Base-by-base conservation (phyloP, 2,329 filamentous ascomycete species). In the Fulvia fulva region DNA sequence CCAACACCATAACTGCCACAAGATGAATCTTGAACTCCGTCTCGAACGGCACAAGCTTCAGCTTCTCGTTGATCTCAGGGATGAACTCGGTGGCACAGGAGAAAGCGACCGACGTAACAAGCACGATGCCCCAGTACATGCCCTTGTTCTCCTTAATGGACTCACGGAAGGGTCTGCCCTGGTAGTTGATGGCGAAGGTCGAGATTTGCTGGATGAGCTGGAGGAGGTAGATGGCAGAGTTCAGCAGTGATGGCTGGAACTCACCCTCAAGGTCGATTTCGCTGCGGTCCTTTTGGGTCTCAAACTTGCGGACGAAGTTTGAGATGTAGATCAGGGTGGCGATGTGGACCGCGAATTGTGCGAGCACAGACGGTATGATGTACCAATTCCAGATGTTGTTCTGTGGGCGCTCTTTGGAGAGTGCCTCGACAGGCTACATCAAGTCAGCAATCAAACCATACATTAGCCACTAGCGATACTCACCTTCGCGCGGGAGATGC, bases 311-410 rank as follows among this genome's bases (percentile, higher is more conserved):
- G 59, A 96, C 96, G 68, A 90, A 91, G 62, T 87, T 86, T 23
- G 93, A 91, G 66, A 99, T 88, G 76, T 97, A 99, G 72, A 99
- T 92, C 50, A 99, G 80, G 0, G 94, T 97, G 44, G 81, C 87
- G 66, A 97, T 96, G 74, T 99, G 94, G 55, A 99, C 87, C 37
- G 93, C 93, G 71, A 99, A 99, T 76, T 99, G 94, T 53, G 92
- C 94, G 32, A 99, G 86, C 59, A 99, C 94, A 19, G 92, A 97
- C 45, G 94, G 93, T 66, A 99, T 96, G 74, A 99, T 97, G 80
- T 99, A 99, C 53, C 91, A 83, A 78, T 99, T 99, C 82, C 97
- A 97, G 72, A 99, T 99, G 76, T 97, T 97, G 56, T 93, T 92
- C 77, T 99, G 94, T 0, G 94, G 94, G 41, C 94, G 89, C 76